These are phyloP conservation scores for Lentinula edodes DNA, from an alignment of 768 basidiomycete genomes.

Conservation along the genomic window DNA sequence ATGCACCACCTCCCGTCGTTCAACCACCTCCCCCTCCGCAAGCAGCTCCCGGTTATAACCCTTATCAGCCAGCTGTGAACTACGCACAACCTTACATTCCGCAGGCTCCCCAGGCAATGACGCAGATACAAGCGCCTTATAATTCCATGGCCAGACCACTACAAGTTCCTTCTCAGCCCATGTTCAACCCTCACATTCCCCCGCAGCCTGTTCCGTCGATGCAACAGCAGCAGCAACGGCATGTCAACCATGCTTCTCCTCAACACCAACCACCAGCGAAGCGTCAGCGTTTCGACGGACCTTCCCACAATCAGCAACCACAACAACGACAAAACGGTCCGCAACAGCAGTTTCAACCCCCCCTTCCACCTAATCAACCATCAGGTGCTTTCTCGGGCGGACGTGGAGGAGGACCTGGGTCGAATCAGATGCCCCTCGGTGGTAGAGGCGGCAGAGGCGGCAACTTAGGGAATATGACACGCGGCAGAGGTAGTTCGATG, in stretches of 20 bases:
- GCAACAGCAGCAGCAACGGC: constrained; percentile 40
- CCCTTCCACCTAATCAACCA: constrained; percentile 43
- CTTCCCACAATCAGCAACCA: constrained; percentile 43
- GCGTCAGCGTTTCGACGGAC: constrained; percentile 83
- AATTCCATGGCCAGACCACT: constrained; percentile 32
- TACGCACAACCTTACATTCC: constrained; percentile 66
- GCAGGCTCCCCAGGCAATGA: constrained; percentile 50
- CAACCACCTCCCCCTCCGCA: constrained; percentile 52
- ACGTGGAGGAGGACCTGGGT: constrained; percentile 12
- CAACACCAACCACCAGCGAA: constrained; percentile 91
- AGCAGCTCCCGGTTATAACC: constrained; percentile 62
- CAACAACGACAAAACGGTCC: constrained; percentile 49
- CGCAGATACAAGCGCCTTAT: constrained; percentile 46
- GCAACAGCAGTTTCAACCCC: constrained; percentile 63
- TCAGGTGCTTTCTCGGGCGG: constrained; percentile 27
- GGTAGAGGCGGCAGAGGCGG: constrained; percentile 16
- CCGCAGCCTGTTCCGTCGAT: constrained; percentile 25
- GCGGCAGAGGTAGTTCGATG: constrained; percentile 40
- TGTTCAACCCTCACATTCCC: constrained; percentile 6
- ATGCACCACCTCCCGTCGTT: constrained; percentile 46
- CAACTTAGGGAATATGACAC: constrained; percentile 38
- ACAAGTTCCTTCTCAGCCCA: constrained; percentile 22
- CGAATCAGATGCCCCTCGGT: constrained; percentile 27
- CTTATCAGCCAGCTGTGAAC: constrained; percentile 65
- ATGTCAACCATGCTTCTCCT: constrained; percentile 58